A percentile compares a stretch with the other conserved stretches of the same genome.
Conservation (phyloP, 345 rosid genomes). For the Firmiana major region DNA sequence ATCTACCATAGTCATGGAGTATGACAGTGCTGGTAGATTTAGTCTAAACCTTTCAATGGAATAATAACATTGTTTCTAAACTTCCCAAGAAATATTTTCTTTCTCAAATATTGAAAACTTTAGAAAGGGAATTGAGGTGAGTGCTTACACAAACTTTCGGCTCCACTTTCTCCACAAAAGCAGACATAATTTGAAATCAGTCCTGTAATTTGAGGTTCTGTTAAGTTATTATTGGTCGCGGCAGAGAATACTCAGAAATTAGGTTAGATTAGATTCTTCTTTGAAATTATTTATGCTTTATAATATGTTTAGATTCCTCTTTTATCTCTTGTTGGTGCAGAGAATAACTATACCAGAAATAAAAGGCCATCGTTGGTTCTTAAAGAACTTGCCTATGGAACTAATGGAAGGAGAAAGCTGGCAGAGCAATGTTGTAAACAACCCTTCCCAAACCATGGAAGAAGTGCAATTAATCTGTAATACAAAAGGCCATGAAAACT, state of each 20-base stretch:
- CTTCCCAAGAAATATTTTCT: too few species aligned
- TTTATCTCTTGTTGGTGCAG: slow-evolving; percentile 13
- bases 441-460: slow-evolving; percentile 57
- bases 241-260: slow-evolving; percentile 3
- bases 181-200: not conserved
- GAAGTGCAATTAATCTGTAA: slow-evolving; percentile 46
- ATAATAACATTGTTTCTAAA: too few species aligned
- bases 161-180: not conserved
- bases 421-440: slow-evolving; percentile 45
- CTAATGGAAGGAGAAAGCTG: slow-evolving; percentile 55
- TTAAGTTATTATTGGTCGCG: not conserved
- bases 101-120: too few species aligned
- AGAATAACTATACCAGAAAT: slow-evolving; percentile 37
- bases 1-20: too few species aligned
- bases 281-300: too few species aligned
- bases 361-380: slow-evolving; percentile 56
- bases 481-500: slow-evolving; percentile 57
- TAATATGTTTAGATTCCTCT: not conserved
- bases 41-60: too few species aligned
- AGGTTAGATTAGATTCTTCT: too few species aligned
- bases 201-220: not conserved
- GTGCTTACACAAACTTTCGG: not conserved
- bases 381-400: slow-evolving; percentile 59
- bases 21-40: too few species aligned
- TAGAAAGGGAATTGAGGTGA: not conserved